Evolutionary conservation across 352 stramenopile species (phyloP).

Genomic region (Globisporangium acanthophoron): DNA sequence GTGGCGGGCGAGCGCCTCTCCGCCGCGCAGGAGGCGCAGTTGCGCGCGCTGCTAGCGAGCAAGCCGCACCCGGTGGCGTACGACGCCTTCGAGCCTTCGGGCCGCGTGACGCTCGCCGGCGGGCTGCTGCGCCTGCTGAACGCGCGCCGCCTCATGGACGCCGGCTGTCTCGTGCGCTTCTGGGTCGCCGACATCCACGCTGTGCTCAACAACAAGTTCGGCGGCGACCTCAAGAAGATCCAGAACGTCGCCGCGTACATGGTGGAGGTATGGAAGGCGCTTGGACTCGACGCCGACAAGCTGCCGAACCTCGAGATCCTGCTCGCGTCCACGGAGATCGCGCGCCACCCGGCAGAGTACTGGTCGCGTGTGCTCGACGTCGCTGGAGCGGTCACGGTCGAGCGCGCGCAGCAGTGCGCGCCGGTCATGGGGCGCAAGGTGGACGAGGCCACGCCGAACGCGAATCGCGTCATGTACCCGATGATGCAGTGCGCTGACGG

Average conservation of each 20-base stretch:
- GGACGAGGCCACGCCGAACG: constrained; percentile 80
- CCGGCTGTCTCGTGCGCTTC: constrained; percentile 96
- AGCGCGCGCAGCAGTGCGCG: constrained; percentile 96
- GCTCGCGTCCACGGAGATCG: constrained; percentile 95
- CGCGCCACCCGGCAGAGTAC: constrained; percentile 84
- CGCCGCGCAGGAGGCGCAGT: constrained; percentile 49
- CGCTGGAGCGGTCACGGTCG: constrained; percentile 82
- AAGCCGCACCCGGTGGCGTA: constrained; percentile 91
- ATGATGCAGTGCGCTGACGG: constrained; percentile 98
- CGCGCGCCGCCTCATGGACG: constrained; percentile 83
- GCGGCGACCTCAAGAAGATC: constrained; percentile 97
- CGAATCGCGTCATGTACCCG: constrained; percentile 95
- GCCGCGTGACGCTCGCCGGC: constrained; percentile 98
- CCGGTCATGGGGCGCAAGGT: constrained; percentile 97
- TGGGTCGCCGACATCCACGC: constrained; percentile 99
- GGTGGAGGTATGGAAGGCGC: constrained; percentile 98
- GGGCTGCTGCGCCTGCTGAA: constrained; percentile 94
- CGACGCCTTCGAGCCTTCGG: constrained; percentile 98
- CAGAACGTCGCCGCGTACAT: constrained; percentile 93
- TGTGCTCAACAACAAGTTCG: constrained; percentile 99
- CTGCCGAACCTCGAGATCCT: constrained; percentile 96
- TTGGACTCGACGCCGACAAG: constrained; percentile 90
- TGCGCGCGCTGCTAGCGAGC: constrained; percentile 68
- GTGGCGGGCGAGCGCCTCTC: constrained; percentile 47
- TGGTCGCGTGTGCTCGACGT: constrained; percentile 93